Conservation (phyloP, 805 yeast genomes). For the Candida pseudoglaebosa region DNA sequence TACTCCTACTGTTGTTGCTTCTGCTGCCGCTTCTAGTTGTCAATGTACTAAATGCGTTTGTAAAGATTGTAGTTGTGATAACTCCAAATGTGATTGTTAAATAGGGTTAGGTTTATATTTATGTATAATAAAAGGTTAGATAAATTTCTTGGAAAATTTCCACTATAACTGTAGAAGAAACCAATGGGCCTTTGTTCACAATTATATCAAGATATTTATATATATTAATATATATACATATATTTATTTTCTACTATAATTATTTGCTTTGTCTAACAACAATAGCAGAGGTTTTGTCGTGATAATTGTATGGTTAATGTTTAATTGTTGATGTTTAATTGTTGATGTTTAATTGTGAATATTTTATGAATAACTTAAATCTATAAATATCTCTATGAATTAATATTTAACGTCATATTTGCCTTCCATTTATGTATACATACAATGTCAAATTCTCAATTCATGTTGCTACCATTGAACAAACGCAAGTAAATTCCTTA, state of each 20-base stretch:
- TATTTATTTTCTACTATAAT: too few relatives aligned
- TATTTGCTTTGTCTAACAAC: too few relatives aligned
- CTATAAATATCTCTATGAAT: conserved; percentile 1
- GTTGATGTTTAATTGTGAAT: too few relatives aligned
- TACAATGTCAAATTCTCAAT: too few relatives aligned
- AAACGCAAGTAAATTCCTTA: too few relatives aligned
- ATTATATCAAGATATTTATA: too few relatives aligned
- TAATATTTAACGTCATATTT: not conserved
- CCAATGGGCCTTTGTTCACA: not conserved
- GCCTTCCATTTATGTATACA: too few relatives aligned
- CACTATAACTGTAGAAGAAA: not conserved
- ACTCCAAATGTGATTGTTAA: not conserved
- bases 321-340: too few relatives aligned
- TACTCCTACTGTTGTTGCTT: not conserved
- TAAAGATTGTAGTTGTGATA: not conserved
- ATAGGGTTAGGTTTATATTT: not conserved
- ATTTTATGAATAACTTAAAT: too few relatives aligned
- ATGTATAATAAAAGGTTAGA: not conserved
- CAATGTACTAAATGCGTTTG: not conserved
- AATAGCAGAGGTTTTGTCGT: too few relatives aligned
- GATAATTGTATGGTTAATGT: too few relatives aligned
- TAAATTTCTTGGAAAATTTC: not conserved
- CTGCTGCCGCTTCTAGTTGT: conserved; percentile 1
- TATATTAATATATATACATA: too few relatives aligned
- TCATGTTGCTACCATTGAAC: not conserved